Percentiles rank a stretch among this genome's conserved stretches.
Evolutionary conservation across 169 alveolate species (phyloP).

Genomic region (Cryptosporidium parvum): DNA sequence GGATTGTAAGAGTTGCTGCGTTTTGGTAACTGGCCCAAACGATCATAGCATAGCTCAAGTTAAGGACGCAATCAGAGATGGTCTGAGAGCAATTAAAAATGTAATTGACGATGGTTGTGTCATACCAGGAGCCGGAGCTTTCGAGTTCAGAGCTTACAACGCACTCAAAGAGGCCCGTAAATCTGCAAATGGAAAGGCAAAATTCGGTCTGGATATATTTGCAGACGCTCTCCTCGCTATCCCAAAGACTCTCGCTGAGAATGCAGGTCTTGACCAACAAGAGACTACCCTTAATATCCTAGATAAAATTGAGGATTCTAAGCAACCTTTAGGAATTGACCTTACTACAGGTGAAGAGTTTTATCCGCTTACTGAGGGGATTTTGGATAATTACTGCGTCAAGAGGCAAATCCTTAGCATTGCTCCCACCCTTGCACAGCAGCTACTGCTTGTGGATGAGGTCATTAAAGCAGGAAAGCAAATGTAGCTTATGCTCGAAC

Average conservation of each 20-base stretch:
- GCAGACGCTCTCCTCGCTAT: slow-evolving; percentile 95
- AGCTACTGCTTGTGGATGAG: slow-evolving; percentile 97
- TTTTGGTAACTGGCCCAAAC: slow-evolving; percentile 97
- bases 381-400: slow-evolving; percentile 96
- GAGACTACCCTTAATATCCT: slow-evolving; percentile 91
- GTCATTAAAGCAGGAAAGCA: slow-evolving; percentile 97
- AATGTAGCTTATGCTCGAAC: slow-evolving; percentile 80
- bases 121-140: slow-evolving; percentile 99
- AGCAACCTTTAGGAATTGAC: slow-evolving; percentile 95
- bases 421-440: slow-evolving; percentile 98
- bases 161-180: slow-evolving; percentile 84
- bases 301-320: slow-evolving; percentile 88
- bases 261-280: slow-evolving; percentile 96
- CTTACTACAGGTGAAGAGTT: slow-evolving; percentile 92
- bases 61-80: slow-evolving; percentile 98
- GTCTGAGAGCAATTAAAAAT: slow-evolving; percentile 97
- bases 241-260: slow-evolving; percentile 96
- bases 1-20: slow-evolving; percentile 96
- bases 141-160: slow-evolving; percentile 93
- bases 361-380: slow-evolving; percentile 92
- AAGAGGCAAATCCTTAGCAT: slow-evolving; percentile 94
- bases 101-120: slow-evolving; percentile 94
- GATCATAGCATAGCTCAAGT: slow-evolving; percentile 93
- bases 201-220: slow-evolving; percentile 95
- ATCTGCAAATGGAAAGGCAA: slow-evolving; percentile 93